A percentile compares a stretch with the other conserved stretches of the same genome.
Evolutionary conservation across 495 filamentous ascomycete genomes (phyloP).

Genomic region (Aspergillus biplanus): DNA sequence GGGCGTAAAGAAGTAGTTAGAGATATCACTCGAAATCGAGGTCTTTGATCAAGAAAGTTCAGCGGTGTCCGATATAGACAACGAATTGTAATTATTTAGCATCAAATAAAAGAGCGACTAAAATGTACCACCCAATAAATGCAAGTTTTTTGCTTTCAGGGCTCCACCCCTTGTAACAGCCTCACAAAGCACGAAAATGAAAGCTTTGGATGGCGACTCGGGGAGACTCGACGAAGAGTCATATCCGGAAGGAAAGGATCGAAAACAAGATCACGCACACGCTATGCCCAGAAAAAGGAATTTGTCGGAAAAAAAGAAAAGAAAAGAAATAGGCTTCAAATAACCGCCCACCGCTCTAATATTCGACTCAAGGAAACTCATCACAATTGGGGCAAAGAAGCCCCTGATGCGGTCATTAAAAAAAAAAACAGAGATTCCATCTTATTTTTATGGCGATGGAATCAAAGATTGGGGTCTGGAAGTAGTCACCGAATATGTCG

Average conservation of each 20-base stretch:
- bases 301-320: constrained; percentile 8
- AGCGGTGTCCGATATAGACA: constrained; percentile 24
- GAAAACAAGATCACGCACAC: constrained; percentile 16
- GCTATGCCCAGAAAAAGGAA: constrained; percentile 26
- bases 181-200: too few relatives aligned
- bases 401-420: constrained; percentile 1
- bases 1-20: background rate
- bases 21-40: background rate
- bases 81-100: constrained; percentile 18
- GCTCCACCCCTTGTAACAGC: too few relatives aligned
- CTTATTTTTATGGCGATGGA: constrained; percentile 31
- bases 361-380: constrained; percentile 24
- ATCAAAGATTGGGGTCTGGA: constrained; percentile 40
- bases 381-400: constrained; percentile 8
- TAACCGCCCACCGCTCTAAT: constrained; percentile 19
- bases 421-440: too few relatives aligned
- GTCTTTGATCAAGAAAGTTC: constrained; percentile 3
- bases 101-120: background rate
- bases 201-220: too few relatives aligned
- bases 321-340: constrained; percentile 16
- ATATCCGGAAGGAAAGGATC: constrained; percentile 1
- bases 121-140: background rate
- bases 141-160: constrained; percentile 8
- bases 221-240: too few relatives aligned
- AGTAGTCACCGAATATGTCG: constrained; percentile 34